Base-by-base conservation (phyloP, 2,329 filamentous ascomycete genomes). In the Alternaria gansuensis region DNA sequence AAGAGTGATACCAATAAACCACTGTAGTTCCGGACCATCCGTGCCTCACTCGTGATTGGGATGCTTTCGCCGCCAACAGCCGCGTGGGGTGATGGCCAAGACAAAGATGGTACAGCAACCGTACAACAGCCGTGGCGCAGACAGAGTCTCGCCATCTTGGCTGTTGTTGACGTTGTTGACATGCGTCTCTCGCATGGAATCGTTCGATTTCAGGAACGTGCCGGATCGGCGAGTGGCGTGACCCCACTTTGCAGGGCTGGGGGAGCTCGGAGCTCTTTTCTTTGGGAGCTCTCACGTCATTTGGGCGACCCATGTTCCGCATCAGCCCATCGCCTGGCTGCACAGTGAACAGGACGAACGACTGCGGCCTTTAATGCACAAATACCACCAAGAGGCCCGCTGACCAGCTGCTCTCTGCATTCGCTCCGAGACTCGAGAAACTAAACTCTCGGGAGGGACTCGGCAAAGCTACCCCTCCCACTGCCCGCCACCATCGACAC, bases 201-300 rank as follows among this genome's bases (percentile, higher is more conserved):
- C 14, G 48, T 45, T 10, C 39, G 26, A 37, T 23, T 24, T 45
- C 24, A 11, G 26, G 37, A 46, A 46, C 44, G 41, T 46, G 41
- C 43, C 33, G 45, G 54, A 45, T 57, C 45, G 54, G 11, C 51
- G 52, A 46, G 62, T 62, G 62, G 59, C 62, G 55, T 60, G 62
- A 64, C 62, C 54, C 62, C 62, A 65, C 62, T 52, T 40, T 36
- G 39, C 51, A 41, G 51, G 51, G 53, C 57, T 17, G 17, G 49
- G 60, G 59, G 62, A 62, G 64, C 60, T 59, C 49, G 59, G 62
- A 62, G 64, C 60, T 59, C 49, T 63, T 54, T 57, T 65, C 57
- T 60, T 54, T 51, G 34, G 49, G 56, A 49, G 24, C 51, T 54
- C 63, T 63, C 60, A 67, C 65, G 65, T 67, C 65, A 67, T 65